Evolutionary conservation across 306 rosid species (phyloP), one percentile per base, ranked within the genome.

Genomic region (Cicer judaicum): DNA sequence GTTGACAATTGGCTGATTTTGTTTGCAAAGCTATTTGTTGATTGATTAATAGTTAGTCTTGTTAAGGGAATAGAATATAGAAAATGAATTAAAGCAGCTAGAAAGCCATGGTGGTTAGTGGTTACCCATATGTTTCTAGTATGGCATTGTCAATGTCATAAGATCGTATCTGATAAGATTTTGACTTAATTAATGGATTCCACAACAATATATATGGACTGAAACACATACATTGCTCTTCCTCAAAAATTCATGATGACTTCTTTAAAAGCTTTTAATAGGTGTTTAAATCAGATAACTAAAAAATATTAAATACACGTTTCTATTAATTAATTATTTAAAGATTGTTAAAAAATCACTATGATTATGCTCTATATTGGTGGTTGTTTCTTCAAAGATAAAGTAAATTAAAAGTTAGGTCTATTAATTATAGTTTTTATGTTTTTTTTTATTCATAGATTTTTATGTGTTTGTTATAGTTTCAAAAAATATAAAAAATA

Each of bases 1-100:
- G 64, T 57, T 57, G 64, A 24, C 64, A 57, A 57, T 57, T 57
- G 41, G 8, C 5, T 57, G 15, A 12, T 57, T 57, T 24, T 24
- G 5, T 24, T 24, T 4, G 34, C 40, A 24, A 21, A 11, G 10
- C 8, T 10, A 0, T 24, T 10, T 24, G 15, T 57, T 24, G 8
- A 24, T 10, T 24, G 64, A 24, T 57, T 5, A 57, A 55, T 3
- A 8, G 2, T 11, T 57, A 29, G 8, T 14, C 5, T 57, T 57
- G 5, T 57, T 57, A 13, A 24, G 41, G 41, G 64, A 57, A 24
- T 57, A 57, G 64, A 57, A 57, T 57, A 57, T 57, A 24, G 6
- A 1, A 24, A 11, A 15, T 14, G 64, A 34, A 55, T 19, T 57
- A 24, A 57, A 57, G 40, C 5, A 2, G 64, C 15, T 24, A 57